Evolutionary conservation across 164 flowering plant species (phyloP).

Genomic region (Magnolia kwangsiensis): DNA sequence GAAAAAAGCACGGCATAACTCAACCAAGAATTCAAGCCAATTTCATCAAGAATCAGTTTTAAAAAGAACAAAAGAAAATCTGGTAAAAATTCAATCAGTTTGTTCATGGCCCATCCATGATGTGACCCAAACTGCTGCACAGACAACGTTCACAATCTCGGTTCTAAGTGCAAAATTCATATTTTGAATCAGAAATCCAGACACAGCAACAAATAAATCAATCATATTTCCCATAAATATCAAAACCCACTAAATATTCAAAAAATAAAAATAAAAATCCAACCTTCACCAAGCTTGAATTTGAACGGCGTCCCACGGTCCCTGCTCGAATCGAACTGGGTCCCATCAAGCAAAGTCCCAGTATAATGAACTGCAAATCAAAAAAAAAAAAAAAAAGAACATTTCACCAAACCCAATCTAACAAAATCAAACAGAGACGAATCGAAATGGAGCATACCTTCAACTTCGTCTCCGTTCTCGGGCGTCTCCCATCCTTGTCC

Average conservation of each 20-base stretch:
- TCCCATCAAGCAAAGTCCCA: constrained; percentile 91
- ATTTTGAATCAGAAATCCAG: no score
- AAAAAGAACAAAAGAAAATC: no score
- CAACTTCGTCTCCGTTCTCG: constrained; percentile 80
- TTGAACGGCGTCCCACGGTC: constrained; percentile 75
- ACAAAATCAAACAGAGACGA: constrained; percentile 1
- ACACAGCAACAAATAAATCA: no score
- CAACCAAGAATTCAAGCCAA: no score
- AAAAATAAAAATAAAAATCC: background rate
- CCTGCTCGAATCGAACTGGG: constrained; percentile 90
- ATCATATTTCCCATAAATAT: no score
- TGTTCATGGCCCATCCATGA: no score
- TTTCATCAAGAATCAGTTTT: no score
- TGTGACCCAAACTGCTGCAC: no score
- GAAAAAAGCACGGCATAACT: no score
- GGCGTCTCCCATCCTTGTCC: constrained; percentile 88
- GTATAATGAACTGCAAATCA: constrained; percentile 79
- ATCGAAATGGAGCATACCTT: constrained; percentile 42
- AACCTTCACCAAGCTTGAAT: constrained; percentile 95
- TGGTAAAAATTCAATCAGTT: no score
- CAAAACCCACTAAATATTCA: background rate
- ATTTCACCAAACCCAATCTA: constrained; percentile 11
- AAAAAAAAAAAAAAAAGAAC: background rate
- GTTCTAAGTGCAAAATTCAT: no score
- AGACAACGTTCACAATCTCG: no score